A percentile compares a stretch with the other conserved stretches of the same genome.
Conservation (phyloP, 1,284 basidiomycete species). For the Ustilago xerochloae region DNA sequence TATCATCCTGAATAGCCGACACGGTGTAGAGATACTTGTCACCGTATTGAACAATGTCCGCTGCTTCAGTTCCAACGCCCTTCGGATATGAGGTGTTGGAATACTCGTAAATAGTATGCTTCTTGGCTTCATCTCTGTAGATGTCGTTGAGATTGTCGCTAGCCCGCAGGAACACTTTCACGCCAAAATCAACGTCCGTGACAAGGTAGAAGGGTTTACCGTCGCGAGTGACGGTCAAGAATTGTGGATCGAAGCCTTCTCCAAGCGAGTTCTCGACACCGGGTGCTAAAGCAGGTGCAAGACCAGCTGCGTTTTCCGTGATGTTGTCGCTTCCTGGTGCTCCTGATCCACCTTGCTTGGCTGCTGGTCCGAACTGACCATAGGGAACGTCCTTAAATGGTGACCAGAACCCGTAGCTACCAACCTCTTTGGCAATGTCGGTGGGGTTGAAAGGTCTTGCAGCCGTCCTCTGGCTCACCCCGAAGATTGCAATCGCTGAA, state of each 20-base stretch:
- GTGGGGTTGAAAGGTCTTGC: constrained; percentile 13
- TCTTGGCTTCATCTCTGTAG: constrained; percentile 32
- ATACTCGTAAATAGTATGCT: constrained; percentile 27
- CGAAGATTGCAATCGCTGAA: background rate
- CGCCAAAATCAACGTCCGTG: constrained; percentile 39
- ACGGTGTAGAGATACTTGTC: constrained; percentile 33
- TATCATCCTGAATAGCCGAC: constrained; percentile 34
- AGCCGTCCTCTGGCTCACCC: background rate
- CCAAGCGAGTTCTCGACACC: constrained; percentile 37
- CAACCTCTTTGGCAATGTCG: background rate
- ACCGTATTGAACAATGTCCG: constrained; percentile 29
- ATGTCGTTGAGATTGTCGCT: constrained; percentile 42
- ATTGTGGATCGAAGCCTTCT: constrained; percentile 42
- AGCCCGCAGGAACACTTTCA: constrained; percentile 30
- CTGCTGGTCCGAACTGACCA: constrained; percentile 31
- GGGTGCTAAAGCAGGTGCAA: constrained; percentile 36
- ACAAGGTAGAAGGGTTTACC: constrained; percentile 33
- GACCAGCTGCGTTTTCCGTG: constrained; percentile 33
- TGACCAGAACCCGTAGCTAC: background rate
- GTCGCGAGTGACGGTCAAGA: constrained; percentile 22
- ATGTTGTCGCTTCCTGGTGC: constrained; percentile 39
- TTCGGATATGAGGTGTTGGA: constrained; percentile 23
- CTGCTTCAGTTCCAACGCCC: constrained; percentile 43
- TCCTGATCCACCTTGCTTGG: constrained; percentile 7
- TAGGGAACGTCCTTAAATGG: constrained; percentile 20